Evolutionary conservation across 441 rosid species (phyloP).

Genomic region (Gossypium gossypioides): DNA sequence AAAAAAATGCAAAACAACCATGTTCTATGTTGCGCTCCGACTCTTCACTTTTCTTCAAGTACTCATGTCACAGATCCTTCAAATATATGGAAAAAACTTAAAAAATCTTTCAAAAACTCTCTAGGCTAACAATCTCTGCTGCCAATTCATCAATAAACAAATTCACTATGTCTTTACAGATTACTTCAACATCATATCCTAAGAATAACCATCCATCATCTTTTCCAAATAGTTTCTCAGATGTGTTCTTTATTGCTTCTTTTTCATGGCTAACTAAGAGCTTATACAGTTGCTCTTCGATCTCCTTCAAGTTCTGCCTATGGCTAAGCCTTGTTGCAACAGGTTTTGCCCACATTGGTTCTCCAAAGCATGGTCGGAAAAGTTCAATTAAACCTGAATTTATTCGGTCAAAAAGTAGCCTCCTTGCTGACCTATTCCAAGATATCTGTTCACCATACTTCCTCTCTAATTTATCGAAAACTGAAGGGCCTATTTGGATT

Average conservation of each 20-base stretch:
- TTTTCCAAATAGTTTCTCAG: constrained; percentile 32
- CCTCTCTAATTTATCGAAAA: constrained; percentile 69
- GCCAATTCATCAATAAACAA: constrained; percentile 58
- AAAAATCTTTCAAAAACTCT: constrained; percentile 18
- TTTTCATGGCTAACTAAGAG: constrained; percentile 34
- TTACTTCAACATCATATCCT: constrained; percentile 43
- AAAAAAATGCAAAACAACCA: not conserved
- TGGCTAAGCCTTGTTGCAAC: constrained; percentile 34
- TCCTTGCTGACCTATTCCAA: constrained; percentile 69
- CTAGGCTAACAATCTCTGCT: constrained; percentile 40
- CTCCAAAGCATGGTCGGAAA: constrained; percentile 31
- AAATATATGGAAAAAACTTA: not conserved
- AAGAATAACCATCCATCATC: constrained; percentile 48
- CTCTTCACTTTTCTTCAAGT: not conserved
- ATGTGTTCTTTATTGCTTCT: constrained; percentile 31
- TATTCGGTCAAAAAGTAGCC: constrained; percentile 57
- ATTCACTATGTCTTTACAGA: constrained; percentile 53
- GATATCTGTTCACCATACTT: constrained; percentile 44
- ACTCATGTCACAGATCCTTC: not conserved
- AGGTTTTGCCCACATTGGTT: constrained; percentile 35
- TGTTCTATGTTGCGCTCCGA: not conserved
- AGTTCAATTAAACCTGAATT: constrained; percentile 36
- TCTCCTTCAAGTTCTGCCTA: constrained; percentile 18
- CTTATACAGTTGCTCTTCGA: constrained; percentile 47
- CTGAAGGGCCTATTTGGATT: constrained; percentile 26